Evolutionary conservation across 305 asterid species (phyloP).

Genomic region (Fraxinus dipetala): DNA sequence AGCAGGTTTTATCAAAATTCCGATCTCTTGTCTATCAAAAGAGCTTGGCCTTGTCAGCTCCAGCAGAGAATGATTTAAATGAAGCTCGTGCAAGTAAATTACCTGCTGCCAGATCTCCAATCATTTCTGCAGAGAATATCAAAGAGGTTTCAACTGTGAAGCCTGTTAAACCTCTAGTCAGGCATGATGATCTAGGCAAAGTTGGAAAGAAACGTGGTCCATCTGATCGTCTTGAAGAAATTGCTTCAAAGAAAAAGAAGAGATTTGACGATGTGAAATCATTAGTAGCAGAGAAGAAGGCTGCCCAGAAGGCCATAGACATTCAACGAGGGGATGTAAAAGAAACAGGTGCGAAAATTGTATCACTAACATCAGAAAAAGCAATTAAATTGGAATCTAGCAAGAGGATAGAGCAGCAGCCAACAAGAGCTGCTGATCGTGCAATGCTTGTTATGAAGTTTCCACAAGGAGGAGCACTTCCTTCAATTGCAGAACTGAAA

Average conservation of each 20-base stretch:
- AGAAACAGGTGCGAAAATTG: constrained; percentile 23
- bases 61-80: constrained; percentile 43
- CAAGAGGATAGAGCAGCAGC: constrained; percentile 39
- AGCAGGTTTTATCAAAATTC: constrained; percentile 52
- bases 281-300: constrained; percentile 48
- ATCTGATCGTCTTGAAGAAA: constrained; percentile 62
- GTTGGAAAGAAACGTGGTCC: constrained; percentile 74
- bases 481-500: constrained; percentile 70
- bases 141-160: constrained; percentile 39
- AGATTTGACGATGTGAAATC: constrained; percentile 21
- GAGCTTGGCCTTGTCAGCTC: constrained; percentile 50
- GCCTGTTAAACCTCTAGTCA: constrained; percentile 44
- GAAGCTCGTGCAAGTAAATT: constrained; percentile 32
- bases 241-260: constrained; percentile 35
- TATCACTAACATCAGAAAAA: constrained; percentile 18
- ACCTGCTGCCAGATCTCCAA: constrained; percentile 25
- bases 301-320: constrained; percentile 39
- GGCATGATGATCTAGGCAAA: constrained; percentile 64
- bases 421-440: constrained; percentile 41
- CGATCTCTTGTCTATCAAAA: constrained; percentile 80
- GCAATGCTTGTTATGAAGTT: constrained; percentile 83
- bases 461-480: constrained; percentile 63
- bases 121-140: constrained; percentile 29
- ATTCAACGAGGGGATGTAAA: constrained; percentile 38
- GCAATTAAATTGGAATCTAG: constrained; percentile 32